Evolutionary conservation across 1,139 yeast species (phyloP), one percentile per base, ranked within the genome.

Genomic region (Suhomyces terraborum): DNA sequence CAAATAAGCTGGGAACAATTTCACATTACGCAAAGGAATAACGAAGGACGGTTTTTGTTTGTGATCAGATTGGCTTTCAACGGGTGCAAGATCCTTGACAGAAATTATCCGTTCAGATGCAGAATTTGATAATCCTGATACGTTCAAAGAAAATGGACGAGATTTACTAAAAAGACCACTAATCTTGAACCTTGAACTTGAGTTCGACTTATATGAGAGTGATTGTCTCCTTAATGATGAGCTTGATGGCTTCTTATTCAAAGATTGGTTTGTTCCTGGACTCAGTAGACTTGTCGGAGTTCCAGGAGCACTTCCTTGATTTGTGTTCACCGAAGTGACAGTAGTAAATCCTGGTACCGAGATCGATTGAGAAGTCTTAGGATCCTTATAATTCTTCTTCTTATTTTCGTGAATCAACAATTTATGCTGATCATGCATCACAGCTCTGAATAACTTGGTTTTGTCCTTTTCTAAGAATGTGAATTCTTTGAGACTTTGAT

Each of bases 61-160:
- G 6, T 61, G 55, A 14, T 80, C 79, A 9, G 62, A 57, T 31
- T 67, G 61, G 1, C 57, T 46, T 2, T 64, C 68, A 8, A 80
- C 64, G 36, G 68, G 74, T 1, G 96, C 95, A 34, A 89, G 66
- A 35, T 84, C 88, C 36, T 60, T 60, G 1, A 79, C 71, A 16
- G 71, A 59, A 4, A 82, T 72, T 2, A 77, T 61, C 42, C 78
- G 73, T 39, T 83, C 89, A 3, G 42, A 37, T 3, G 80, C 66
- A 12, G 48, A 42, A 31, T 48, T 50, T 5, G 53, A 37, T 12
- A 54, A 52, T 4, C 58, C 57, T 8, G 63, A 57, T 7, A 54
- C 64, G 45, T 53, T 58, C 20, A 61, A 49, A 7, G 67, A 59
- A 47, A 69, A 69, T 20, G 73, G 68, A 31, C 74, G 58, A 6